These are phyloP conservation scores for Globisporangium uncinulatum DNA, from an alignment of 352 stramenopile species.

Conservation along the genomic window DNA sequence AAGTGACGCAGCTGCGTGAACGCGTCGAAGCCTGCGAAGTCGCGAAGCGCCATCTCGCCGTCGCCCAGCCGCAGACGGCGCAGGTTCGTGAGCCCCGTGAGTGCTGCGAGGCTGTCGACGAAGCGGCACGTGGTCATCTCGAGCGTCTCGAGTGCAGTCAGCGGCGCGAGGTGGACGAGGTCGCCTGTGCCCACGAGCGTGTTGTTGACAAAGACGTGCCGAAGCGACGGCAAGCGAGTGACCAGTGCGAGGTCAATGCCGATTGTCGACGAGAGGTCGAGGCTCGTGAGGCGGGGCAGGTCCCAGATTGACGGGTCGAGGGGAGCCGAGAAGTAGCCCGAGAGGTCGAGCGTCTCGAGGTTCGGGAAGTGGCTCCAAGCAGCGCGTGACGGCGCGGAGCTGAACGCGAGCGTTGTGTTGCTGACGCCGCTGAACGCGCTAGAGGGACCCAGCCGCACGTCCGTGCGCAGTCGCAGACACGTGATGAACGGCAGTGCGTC, in stretches of 20 bases:
- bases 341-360: too few species aligned
- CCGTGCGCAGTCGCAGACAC: too few species aligned
- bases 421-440: too few species aligned
- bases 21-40: background rate
- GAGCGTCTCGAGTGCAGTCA: constrained; percentile 4
- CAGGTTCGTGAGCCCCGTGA: background rate
- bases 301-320: background rate
- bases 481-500: too few species aligned
- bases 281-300: background rate
- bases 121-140: constrained; percentile 5
- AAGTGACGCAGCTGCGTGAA: constrained; percentile 4
- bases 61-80: constrained; percentile 3
- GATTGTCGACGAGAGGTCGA: background rate
- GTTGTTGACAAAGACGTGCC: constrained; percentile 3
- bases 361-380: too few species aligned
- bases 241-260: background rate
- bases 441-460: too few species aligned
- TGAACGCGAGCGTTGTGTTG: too few species aligned
- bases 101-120: background rate
- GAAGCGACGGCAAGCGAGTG: background rate
- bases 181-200: background rate
- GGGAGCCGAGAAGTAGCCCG: too few species aligned
- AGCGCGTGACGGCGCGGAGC: too few species aligned
- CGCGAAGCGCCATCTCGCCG: background rate
- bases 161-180: background rate